A percentile compares a stretch with the other conserved stretches of the same genome.
phyloP scores from a whole-genome alignment of 2,329 filamentous ascomycete genomes.

The Hypoxylon sp. region DNA sequence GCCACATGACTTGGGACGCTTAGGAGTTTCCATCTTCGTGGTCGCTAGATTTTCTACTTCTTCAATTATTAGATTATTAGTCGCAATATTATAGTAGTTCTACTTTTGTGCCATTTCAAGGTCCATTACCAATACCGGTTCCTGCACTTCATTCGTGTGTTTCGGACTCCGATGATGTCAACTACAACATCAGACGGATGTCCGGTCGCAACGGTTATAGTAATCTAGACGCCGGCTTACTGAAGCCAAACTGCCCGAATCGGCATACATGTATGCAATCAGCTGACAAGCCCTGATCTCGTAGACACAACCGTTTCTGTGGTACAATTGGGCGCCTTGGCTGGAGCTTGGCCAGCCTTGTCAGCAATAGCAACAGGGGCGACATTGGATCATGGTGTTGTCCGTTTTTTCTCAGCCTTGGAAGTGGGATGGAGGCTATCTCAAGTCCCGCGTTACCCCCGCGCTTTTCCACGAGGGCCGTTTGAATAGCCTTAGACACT shows the following conservation, averaged over 20 bases:
- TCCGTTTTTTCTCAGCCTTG: conserved; percentile 15
- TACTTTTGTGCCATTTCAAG: conserved; percentile 20
- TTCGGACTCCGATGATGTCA: conserved; percentile 46
- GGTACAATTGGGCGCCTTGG: conserved; percentile 37
- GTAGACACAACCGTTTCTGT: conserved; percentile 4
- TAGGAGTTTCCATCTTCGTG: conserved; percentile 21
- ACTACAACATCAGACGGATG: conserved; percentile 42
- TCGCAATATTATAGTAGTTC: conserved; percentile 10
- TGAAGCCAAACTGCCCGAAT: conserved; percentile 43
- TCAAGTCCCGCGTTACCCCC: conserved; percentile 26
- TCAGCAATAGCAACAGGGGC: conserved; percentile 23
- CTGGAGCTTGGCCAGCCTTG: conserved; percentile 36
- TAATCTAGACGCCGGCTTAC: conserved; percentile 46
- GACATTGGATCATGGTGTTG: conserved; percentile 14
- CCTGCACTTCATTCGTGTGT: conserved; percentile 29
- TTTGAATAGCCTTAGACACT: conserved; percentile 8
- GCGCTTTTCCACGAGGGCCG: conserved; percentile 10
- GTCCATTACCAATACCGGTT: conserved; percentile 20
- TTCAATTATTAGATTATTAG: conserved; percentile 10
- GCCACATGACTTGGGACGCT: conserved; percentile 10
- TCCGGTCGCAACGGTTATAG: conserved; percentile 41
- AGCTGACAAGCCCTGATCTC: conserved; percentile 39
- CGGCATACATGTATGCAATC: conserved; percentile 35
- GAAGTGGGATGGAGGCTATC: conserved; percentile 10
- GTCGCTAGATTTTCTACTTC: conserved; percentile 2